Conservation (phyloP, 257 asterid genomes). For the Buddleja alternifolia region DNA sequence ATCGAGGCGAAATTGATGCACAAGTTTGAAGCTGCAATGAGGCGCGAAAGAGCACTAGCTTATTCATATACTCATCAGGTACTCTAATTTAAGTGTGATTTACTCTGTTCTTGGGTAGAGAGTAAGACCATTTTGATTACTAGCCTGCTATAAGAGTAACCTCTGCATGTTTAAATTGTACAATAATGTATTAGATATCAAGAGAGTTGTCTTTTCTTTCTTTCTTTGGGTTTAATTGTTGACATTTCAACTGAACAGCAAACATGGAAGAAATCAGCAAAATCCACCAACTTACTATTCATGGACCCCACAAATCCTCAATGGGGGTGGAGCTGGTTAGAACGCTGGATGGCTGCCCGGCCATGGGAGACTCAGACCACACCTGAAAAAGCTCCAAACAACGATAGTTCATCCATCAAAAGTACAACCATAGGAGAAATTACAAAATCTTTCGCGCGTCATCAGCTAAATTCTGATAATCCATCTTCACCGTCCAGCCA, state of each 20-base stretch:
- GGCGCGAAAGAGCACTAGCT: slow-evolving; percentile 95
- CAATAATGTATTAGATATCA: background rate
- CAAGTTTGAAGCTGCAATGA: slow-evolving; percentile 83
- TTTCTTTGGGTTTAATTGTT: background rate
- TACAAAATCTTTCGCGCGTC: slow-evolving; percentile 81
- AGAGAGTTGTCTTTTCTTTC: background rate
- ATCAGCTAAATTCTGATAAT: slow-evolving; percentile 73
- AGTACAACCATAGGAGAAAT: slow-evolving; percentile 65
- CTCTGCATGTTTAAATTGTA: background rate
- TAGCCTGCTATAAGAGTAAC: too few relatives aligned
- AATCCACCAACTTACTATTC: slow-evolving; percentile 70
- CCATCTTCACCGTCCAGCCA: slow-evolving; percentile 61
- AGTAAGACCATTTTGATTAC: background rate
- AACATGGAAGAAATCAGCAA: slow-evolving; percentile 84
- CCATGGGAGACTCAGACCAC: slow-evolving; percentile 60
- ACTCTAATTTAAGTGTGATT: background rate
- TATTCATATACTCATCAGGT: slow-evolving; percentile 97
- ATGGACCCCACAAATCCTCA: slow-evolving; percentile 98
- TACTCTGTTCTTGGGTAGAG: background rate
- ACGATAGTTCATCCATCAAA: slow-evolving; percentile 47
- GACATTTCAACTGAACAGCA: slow-evolving; percentile 54
- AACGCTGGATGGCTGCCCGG: slow-evolving; percentile 84
- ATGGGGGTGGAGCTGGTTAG: slow-evolving; percentile 99
- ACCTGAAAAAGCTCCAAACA: slow-evolving; percentile 57
- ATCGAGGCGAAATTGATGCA: slow-evolving; percentile 76